Evolutionary conservation across 805 yeast genomes (phyloP).

Genomic region (Suhomyces sp.): DNA sequence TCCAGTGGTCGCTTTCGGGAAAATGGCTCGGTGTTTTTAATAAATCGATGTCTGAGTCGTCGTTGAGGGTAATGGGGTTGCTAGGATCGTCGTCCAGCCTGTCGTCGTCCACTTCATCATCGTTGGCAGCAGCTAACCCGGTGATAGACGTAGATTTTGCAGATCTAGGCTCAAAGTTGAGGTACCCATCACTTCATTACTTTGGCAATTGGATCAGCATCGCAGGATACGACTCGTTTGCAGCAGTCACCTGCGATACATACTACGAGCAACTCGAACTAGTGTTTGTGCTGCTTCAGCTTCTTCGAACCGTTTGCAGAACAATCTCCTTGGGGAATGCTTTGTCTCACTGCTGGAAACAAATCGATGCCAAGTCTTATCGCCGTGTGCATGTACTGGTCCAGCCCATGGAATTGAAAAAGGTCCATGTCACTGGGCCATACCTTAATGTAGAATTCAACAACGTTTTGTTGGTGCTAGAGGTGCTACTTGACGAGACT

Average conservation of each 20-base stretch:
- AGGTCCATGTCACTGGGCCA: not conserved
- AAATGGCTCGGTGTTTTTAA: conserved; percentile 31
- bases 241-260: not conserved
- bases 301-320: not conserved
- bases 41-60: conserved; percentile 26
- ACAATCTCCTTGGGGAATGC: not conserved
- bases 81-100: conserved; percentile 18
- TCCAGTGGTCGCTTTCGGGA: conserved; percentile 35
- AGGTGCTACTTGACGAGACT: not conserved
- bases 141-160: not conserved
- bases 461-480: not conserved
- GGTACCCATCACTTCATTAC: not conserved
- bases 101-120: too few species aligned
- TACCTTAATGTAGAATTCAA: not conserved
- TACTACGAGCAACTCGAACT: not conserved
- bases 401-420: not conserved
- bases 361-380: not conserved
- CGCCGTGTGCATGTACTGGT: not conserved
- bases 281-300: not conserved
- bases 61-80: conserved; percentile 24
- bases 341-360: not conserved
- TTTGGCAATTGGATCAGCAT: conserved; percentile 6
- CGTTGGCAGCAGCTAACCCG: not conserved
- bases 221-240: not conserved
- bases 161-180: not conserved